Percentiles rank a stretch among this genome's conserved stretches.
Conservation (phyloP, 139 green algal species). For the Zygnema circumcarinatum region DNA sequence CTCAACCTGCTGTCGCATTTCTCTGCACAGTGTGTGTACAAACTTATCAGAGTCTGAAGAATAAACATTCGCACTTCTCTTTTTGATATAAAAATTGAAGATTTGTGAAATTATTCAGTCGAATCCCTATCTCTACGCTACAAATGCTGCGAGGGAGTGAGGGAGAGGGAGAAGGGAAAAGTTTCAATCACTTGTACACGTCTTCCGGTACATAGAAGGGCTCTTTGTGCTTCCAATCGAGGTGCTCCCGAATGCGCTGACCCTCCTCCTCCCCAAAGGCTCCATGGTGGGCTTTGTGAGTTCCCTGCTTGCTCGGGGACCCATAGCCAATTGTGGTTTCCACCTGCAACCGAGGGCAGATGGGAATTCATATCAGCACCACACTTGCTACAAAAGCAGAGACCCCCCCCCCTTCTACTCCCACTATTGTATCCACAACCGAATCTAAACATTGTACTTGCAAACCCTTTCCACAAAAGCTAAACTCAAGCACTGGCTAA, state of each 20-base stretch:
- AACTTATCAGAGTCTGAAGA: not conserved
- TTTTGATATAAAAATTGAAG: not conserved
- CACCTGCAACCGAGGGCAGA: constrained; percentile 31
- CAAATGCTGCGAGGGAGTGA: not conserved
- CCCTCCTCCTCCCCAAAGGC: constrained; percentile 48
- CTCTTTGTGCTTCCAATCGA: constrained; percentile 56
- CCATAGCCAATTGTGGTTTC: constrained; percentile 42
- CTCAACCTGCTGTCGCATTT: constrained; percentile 3
- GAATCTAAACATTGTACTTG: no score
- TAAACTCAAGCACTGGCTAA: no score
- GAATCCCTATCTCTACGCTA: no score
- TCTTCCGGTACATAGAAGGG: constrained; percentile 93
- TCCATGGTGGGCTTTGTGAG: constrained; percentile 34
- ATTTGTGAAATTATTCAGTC: not conserved
- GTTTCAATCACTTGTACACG: constrained; percentile 71
- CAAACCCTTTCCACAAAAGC: no score
- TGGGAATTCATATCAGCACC: no score
- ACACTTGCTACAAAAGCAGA: not conserved
- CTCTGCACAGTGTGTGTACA: constrained; percentile 10
- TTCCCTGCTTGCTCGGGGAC: constrained; percentile 42
- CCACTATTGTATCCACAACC: no score
- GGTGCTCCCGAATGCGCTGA: constrained; percentile 11
- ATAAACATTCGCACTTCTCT: not conserved
- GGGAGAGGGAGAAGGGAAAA: constrained; percentile 1
- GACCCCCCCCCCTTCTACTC: no score